phyloP scores from a whole-genome alignment of 352 stramenopile genomes.

The Blastocystis sp. region DNA sequence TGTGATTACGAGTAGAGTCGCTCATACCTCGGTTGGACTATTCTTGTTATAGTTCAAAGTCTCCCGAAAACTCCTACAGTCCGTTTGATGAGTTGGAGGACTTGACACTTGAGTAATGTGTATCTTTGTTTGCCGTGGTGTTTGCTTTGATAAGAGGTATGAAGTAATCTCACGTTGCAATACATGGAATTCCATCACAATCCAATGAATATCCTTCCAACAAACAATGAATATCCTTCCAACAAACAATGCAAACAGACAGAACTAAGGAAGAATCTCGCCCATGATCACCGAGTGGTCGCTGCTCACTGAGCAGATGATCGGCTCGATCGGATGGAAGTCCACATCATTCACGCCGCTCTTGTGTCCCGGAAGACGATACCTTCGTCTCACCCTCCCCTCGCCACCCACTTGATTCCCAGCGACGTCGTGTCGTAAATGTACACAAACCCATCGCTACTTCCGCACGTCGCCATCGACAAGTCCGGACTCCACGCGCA shows the following conservation, averaged over 20 bases:
- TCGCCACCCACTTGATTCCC: constrained; percentile 37
- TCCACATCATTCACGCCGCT: constrained; percentile 72
- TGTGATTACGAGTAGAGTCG: too few relatives aligned
- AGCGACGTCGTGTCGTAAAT: constrained; percentile 67
- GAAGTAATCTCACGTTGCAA: too few relatives aligned
- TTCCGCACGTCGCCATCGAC: constrained; percentile 69
- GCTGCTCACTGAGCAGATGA: constrained; percentile 72
- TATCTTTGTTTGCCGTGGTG: too few relatives aligned
- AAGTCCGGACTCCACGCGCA: constrained; percentile 71
- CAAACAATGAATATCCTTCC: too few relatives aligned
- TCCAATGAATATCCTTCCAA: too few relatives aligned
- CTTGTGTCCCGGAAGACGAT: constrained; percentile 71
- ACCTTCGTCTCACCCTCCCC: constrained; percentile 67
- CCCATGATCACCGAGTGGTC: constrained; percentile 66
- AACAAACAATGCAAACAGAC: constrained; percentile 43
- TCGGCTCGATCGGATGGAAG: constrained; percentile 69
- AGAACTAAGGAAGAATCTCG: constrained; percentile 50
- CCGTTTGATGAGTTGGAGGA: too few relatives aligned
- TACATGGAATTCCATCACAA: too few relatives aligned
- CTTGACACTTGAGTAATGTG: too few relatives aligned
- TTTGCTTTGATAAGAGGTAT: too few relatives aligned
- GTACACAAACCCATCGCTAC: constrained; percentile 72
- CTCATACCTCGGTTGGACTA: too few relatives aligned
- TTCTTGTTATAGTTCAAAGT: too few relatives aligned
- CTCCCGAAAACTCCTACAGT: too few relatives aligned